These are phyloP conservation scores for Diospyros kaki DNA, from an alignment of 148 eudicot genomes.

Conservation along the genomic window DNA sequence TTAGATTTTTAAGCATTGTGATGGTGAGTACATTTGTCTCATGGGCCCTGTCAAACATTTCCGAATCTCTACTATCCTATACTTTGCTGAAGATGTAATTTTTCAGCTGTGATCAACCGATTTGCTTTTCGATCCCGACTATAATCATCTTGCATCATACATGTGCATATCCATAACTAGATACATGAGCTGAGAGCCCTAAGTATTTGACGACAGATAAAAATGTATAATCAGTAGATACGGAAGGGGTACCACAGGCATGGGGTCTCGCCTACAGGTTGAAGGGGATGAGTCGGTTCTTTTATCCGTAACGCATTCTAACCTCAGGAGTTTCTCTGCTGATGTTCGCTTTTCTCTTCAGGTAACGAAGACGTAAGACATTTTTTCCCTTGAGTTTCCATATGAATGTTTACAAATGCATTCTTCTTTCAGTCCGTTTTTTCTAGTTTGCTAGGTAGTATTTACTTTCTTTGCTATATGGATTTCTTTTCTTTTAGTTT, in stretches of 20 bases:
- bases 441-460: neutral
- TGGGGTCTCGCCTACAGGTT: constrained; percentile 60
- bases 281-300: constrained; percentile 72
- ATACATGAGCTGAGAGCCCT: neutral
- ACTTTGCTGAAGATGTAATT: too few species aligned
- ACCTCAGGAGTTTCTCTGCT: constrained; percentile 68
- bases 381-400: neutral
- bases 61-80: too few species aligned
- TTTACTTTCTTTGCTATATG: neutral
- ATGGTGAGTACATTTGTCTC: too few species aligned
- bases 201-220: too few species aligned
- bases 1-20: too few species aligned
- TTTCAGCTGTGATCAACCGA: too few species aligned
- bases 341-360: constrained; percentile 77
- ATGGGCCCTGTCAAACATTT: too few species aligned
- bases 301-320: constrained; percentile 72
- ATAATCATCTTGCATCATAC: too few species aligned
- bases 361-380: constrained; percentile 27
- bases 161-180: neutral
- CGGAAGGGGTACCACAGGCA: constrained; percentile 11
- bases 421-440: neutral
- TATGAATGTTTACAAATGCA: constrained; percentile 5
- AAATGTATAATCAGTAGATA: too few species aligned
- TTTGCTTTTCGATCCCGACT: too few species aligned
- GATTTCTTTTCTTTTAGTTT: neutral